These are phyloP conservation scores for Cercospora sesami DNA, from an alignment of 2,329 filamentous ascomycete genomes.

Conservation along the genomic window DNA sequence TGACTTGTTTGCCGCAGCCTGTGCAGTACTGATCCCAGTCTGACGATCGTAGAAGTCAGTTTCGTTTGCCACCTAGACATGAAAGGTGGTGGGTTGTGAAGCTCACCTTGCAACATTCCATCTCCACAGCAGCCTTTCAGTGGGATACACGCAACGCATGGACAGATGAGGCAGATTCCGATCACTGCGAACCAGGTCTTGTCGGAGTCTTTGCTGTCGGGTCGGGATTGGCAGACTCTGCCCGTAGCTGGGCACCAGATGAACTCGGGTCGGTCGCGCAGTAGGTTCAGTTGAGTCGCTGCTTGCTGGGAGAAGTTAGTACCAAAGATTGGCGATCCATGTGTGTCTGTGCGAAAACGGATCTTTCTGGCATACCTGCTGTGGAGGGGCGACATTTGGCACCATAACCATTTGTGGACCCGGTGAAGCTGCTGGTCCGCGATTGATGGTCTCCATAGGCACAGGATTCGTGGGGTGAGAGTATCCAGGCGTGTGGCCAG, in stretches of 20 bases:
- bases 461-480: not conserved
- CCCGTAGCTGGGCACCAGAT: conserved; percentile 15
- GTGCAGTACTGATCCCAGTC: conserved; percentile 23
- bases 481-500: not conserved
- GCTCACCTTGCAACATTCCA: conserved; percentile 16
- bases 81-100: not conserved
- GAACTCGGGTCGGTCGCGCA: conserved; percentile 14
- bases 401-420: conserved; percentile 18
- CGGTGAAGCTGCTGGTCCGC: not conserved
- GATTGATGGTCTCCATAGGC: conserved; percentile 8
- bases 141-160: conserved; percentile 16
- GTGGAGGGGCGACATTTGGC: conserved; percentile 14
- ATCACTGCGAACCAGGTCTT: conserved; percentile 19
- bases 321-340: not conserved
- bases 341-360: not conserved
- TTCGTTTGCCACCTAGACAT: not conserved
- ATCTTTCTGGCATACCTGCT: conserved; percentile 3
- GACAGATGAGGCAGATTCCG: conserved; percentile 14
- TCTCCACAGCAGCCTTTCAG: conserved; percentile 20
- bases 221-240: conserved; percentile 7
- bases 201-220: conserved; percentile 19
- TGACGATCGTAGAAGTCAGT: not conserved
- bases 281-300: conserved; percentile 7
- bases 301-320: not conserved
- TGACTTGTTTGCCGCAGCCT: conserved; percentile 21